phyloP scores from a whole-genome alignment of 208 protist genomes.

The Zelonia costaricensis region DNA sequence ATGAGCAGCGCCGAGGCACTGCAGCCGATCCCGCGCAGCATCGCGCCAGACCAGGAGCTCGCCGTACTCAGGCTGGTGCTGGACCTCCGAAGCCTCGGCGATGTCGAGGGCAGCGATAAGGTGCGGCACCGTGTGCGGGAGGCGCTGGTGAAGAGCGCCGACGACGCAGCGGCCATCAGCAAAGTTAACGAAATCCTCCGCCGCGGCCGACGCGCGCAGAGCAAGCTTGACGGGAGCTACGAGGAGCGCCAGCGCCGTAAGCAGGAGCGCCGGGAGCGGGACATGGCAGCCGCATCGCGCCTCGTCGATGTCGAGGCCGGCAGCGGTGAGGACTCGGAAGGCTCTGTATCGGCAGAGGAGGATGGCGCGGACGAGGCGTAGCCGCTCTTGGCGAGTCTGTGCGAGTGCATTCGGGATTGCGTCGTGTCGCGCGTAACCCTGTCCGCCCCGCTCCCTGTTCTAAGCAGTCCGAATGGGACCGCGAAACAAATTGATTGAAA shows the following conservation, averaged over 20 bases:
- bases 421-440: too few relatives aligned
- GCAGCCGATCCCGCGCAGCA: conserved; percentile 20
- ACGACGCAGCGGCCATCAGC: conserved; percentile 43
- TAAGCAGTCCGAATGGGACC: too few relatives aligned
- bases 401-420: too few relatives aligned
- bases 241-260: conserved; percentile 55
- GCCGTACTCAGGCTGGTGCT: conserved; percentile 63
- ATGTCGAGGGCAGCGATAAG: conserved; percentile 51
- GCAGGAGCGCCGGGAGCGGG: conserved; percentile 42
- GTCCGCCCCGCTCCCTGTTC: too few relatives aligned
- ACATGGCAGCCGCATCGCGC: conserved; percentile 30
- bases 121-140: conserved; percentile 55
- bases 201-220: conserved; percentile 39
- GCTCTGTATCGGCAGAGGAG: conserved; percentile 33
- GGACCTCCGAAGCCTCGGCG: conserved; percentile 48
- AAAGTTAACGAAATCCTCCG: conserved; percentile 53
- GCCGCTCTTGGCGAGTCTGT: neutral
- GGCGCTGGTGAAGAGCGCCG: conserved; percentile 39
- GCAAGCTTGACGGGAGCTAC: conserved; percentile 70
- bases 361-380: neutral
- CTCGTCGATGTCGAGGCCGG: conserved; percentile 72
- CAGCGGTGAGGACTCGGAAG: conserved; percentile 60
- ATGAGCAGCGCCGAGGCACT: conserved; percentile 9
- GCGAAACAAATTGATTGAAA: too few relatives aligned
- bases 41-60: conserved; percentile 62